Percentiles rank a stretch among this genome's conserved stretches.
Evolutionary conservation across 2,329 filamentous ascomycete species (phyloP).

Genomic region (Fusarium sp.): DNA sequence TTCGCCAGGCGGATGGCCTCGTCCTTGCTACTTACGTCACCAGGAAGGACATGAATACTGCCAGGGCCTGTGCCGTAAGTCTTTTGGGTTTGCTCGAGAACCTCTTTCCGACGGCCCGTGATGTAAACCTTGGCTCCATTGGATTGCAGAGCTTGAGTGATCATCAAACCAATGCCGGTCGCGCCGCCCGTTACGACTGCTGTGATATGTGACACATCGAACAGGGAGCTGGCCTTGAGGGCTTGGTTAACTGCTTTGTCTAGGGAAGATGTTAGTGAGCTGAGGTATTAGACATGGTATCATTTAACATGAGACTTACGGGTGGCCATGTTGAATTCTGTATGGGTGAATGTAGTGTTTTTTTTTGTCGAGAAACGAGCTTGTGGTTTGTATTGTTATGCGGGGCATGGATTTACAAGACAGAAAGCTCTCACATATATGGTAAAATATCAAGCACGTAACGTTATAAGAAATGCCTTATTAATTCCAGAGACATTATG

Average conservation of each 20-base stretch:
- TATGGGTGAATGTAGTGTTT: not conserved
- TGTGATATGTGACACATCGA: constrained; percentile 19
- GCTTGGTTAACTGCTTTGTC: constrained; percentile 3
- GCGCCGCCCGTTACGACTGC: constrained; percentile 11
- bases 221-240: constrained; percentile 9
- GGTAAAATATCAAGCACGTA: not conserved
- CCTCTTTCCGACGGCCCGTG: constrained; percentile 8
- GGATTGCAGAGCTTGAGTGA: constrained; percentile 1
- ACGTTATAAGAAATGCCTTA: not conserved
- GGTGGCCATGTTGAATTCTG: not conserved
- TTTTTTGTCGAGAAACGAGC: not conserved
- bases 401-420: not conserved
- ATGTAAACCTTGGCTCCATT: constrained; percentile 26
- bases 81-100: constrained; percentile 5
- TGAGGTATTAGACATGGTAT: not conserved
- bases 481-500: not conserved
- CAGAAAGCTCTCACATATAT: not conserved
- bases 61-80: not conserved
- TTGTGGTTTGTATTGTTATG: not conserved
- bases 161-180: constrained; percentile 15
- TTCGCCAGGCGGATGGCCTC: not conserved
- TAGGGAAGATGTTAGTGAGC: not conserved
- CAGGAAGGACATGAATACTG: constrained; percentile 9
- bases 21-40: constrained; percentile 7
- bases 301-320: not conserved